Evolutionary conservation across 2,329 filamentous ascomycete species (phyloP).

Genomic region (Pseudovirgaria hyperparasitica): DNA sequence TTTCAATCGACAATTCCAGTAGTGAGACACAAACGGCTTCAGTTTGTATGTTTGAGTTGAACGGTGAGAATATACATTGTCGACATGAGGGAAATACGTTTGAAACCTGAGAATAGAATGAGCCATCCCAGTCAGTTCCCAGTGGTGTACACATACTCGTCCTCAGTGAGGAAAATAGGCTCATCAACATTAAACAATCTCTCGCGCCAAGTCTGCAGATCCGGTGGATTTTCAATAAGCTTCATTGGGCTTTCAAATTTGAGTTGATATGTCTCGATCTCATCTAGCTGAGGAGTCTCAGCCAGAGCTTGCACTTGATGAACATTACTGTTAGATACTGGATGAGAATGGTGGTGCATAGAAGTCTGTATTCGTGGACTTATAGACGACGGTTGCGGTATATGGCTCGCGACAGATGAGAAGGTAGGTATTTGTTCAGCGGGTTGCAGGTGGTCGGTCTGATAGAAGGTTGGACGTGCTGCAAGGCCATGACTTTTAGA

Average conservation of each 20-base stretch:
- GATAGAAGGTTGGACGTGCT: too few species aligned
- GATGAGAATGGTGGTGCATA: not conserved
- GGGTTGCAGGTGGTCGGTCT: too few species aligned
- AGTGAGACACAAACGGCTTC: slow-evolving; percentile 71
- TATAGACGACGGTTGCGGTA: too few species aligned
- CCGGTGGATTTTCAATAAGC: slow-evolving; percentile 52
- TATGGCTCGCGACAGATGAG: too few species aligned
- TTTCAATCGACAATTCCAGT: slow-evolving; percentile 75
- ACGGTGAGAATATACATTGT: slow-evolving; percentile 75
- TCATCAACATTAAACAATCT: slow-evolving; percentile 66
- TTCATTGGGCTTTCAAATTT: slow-evolving; percentile 38
- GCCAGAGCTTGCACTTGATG: slow-evolving; percentile 9
- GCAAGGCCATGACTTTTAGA: too few species aligned
- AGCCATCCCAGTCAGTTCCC: not conserved
- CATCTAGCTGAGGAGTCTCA: too few species aligned
- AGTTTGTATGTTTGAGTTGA: slow-evolving; percentile 72
- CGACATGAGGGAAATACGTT: slow-evolving; percentile 71
- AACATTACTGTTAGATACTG: slow-evolving; percentile 7
- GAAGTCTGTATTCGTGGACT: not conserved
- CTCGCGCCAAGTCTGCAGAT: slow-evolving; percentile 56
- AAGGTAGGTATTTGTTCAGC: too few species aligned
- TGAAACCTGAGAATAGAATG: slow-evolving; percentile 43
- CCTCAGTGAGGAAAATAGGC: slow-evolving; percentile 57
- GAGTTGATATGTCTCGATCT: slow-evolving; percentile 37
- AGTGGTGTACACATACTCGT: slow-evolving; percentile 43